These are phyloP conservation scores for Scheffersomyces insectosa DNA, from an alignment of 1,139 yeast genomes.

Conservation along the genomic window DNA sequence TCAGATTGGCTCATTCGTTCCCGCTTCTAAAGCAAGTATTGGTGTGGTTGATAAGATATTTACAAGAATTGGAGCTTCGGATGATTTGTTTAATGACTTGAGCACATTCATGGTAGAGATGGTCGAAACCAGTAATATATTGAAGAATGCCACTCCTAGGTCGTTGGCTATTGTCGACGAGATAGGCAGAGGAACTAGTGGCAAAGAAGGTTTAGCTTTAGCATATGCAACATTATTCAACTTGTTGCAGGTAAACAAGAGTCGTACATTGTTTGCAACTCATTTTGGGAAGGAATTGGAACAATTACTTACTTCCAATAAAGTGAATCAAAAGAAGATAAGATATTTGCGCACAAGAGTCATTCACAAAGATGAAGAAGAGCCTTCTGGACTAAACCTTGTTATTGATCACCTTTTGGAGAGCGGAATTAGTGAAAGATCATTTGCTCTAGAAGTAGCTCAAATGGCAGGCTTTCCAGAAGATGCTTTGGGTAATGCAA, in stretches of 20 bases:
- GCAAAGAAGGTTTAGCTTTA: conserved; percentile 84
- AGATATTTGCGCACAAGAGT: conserved; percentile 56
- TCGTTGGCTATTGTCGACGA: conserved; percentile 92
- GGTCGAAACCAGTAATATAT: conserved; percentile 87
- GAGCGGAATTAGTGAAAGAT: conserved; percentile 72
- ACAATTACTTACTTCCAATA: conserved; percentile 22
- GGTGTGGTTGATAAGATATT: conserved; percentile 86
- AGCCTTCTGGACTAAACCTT: conserved; percentile 18
- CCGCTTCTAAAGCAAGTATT: conserved; percentile 69
- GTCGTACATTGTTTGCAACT: conserved; percentile 88
- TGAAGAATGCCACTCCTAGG: conserved; percentile 69
- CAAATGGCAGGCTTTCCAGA: conserved; percentile 80
- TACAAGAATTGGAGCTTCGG: conserved; percentile 90
- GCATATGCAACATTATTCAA: conserved; percentile 79
- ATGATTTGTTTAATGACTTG: conserved; percentile 80
- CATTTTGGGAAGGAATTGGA: conserved; percentile 80
- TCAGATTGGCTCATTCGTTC: conserved; percentile 88
- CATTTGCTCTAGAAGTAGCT: conserved; percentile 88
- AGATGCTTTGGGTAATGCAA: conserved; percentile 55
- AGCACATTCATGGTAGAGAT: conserved; percentile 98
- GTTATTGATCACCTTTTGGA: conserved; percentile 63
- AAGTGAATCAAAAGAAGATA: conserved; percentile 32
- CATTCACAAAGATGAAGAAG: conserved; percentile 10
- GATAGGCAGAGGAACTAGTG: conserved; percentile 95
- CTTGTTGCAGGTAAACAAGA: conserved; percentile 54